A percentile compares a stretch with the other conserved stretches of the same genome.
phyloP scores from a whole-genome alignment of 768 basidiomycete species.

The Trametes cinnabarina region DNA sequence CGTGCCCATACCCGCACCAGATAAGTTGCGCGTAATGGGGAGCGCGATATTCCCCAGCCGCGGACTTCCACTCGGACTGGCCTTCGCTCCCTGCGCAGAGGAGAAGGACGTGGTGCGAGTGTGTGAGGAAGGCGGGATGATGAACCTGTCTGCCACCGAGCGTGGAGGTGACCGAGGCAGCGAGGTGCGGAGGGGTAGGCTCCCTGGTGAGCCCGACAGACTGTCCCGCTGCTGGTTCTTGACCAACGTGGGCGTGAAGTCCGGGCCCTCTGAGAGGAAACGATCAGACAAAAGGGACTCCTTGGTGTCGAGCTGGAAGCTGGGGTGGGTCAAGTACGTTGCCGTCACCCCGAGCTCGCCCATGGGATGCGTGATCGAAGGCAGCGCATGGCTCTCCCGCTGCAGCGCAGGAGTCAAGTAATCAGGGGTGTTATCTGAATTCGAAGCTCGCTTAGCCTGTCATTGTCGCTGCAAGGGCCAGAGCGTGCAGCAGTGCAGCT shows the following conservation, averaged over 20 bases:
- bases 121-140: constrained; percentile 30
- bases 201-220: constrained; percentile 41
- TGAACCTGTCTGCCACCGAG: constrained; percentile 46
- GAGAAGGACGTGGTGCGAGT: constrained; percentile 39
- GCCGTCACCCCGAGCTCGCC: constrained; percentile 62
- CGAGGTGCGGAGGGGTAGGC: constrained; percentile 41
- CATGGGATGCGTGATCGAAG: constrained; percentile 63
- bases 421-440: constrained; percentile 40
- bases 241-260: constrained; percentile 70
- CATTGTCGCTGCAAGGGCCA: background rate
- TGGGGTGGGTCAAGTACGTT: constrained; percentile 64
- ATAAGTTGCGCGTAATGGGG: constrained; percentile 36
- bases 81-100: constrained; percentile 6
- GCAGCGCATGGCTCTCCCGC: constrained; percentile 58
- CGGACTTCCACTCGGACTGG: constrained; percentile 28
- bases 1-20: constrained; percentile 29
- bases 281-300: constrained; percentile 74
- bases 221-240: constrained; percentile 64
- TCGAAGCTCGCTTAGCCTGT: constrained; percentile 13
- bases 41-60: constrained; percentile 35
- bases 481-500: background rate
- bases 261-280: constrained; percentile 63
- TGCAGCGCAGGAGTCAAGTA: constrained; percentile 40
- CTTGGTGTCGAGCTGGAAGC: constrained; percentile 73
- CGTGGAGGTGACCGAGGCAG: constrained; percentile 46